Base-by-base conservation (phyloP, 129 eudicot species). In the Apium graveolens region DNA sequence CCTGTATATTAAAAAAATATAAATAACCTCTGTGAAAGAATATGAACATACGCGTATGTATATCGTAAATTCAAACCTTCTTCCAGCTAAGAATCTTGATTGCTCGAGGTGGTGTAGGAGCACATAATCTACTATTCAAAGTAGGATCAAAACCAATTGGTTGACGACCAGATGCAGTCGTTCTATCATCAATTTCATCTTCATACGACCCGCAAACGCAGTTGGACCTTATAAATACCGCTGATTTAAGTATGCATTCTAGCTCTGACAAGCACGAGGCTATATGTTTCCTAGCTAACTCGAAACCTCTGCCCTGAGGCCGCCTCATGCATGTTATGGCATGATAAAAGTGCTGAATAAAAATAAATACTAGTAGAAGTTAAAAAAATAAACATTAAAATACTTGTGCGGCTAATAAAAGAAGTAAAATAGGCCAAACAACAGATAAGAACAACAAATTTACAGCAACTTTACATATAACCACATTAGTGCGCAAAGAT, bases 31-130 rank as follows among this genome's bases (percentile, higher is more conserved):
- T 35, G 78, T 32, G 81, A 66, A 4, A 31, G 57, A 49, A 32
- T 73, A 29, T 43, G 42, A 7, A 39, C 21, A 38, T 21, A 1
- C 37, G 51, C 3, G 31, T 27, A n/a, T 71, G 26, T 29, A 76
- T 34, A 70, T 49, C 37, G 74, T 46, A 31, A 77, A 65, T 32
- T 78, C 84, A 42, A 65, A 91, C 98, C 94, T 87, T 86, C 78
- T 87, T 86, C 98, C 98, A 95, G 84, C 88, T 84, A 51, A 95
- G 79, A 80, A 91, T 83, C 82, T 88, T 90, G 51, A 95, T 90
- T 80, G 97, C 87, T 82, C 98, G 97, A 57, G 98, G 98, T 37
- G 98, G 98, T 75, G 97, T 89, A 48, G 98, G 98, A 74, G 98
- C 96, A 74, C 94, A 91, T 84, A 90, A 86, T 84, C 98, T 90